Conservation (phyloP, 2,329 filamentous ascomycete species). For the Monilinia vaccinii-corymbosi region DNA sequence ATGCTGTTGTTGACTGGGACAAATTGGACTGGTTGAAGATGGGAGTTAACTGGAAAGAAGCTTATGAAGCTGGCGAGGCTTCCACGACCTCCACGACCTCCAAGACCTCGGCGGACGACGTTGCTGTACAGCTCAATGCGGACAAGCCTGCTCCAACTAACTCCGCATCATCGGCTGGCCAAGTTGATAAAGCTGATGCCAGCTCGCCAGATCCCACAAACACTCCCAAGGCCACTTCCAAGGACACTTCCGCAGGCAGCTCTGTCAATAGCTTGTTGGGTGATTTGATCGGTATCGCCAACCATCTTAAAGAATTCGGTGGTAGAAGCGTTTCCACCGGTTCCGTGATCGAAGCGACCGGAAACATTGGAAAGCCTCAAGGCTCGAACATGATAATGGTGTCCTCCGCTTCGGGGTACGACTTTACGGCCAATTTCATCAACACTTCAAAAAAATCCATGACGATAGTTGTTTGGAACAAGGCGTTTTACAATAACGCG, state of each 20-base stretch:
- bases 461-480: conserved; percentile 27
- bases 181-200: not conserved
- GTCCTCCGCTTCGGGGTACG: conserved; percentile 12
- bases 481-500: conserved; percentile 6
- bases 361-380: conserved; percentile 25
- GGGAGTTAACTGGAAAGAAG: conserved; percentile 24
- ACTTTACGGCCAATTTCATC: conserved; percentile 23
- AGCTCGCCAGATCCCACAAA: not conserved
- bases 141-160: not conserved
- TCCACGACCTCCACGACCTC: conserved; percentile 7
- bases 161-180: not conserved
- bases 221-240: not conserved
- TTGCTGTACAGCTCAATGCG: not conserved
- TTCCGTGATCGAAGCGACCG: not conserved
- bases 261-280: conserved; percentile 10
- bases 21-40: conserved; percentile 23
- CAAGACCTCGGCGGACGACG: conserved; percentile 5
- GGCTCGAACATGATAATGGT: conserved; percentile 27
- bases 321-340: conserved; percentile 2
- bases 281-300: conserved; percentile 20
- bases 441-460: conserved; percentile 16
- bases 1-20: conserved; percentile 17
- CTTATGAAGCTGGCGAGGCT: conserved; percentile 19
- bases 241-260: not conserved
- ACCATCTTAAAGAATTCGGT: conserved; percentile 19